A percentile compares a stretch with the other conserved stretches of the same genome.
phyloP scores from a whole-genome alignment of 495 filamentous ascomycete species.

The Zalerion maritima region DNA sequence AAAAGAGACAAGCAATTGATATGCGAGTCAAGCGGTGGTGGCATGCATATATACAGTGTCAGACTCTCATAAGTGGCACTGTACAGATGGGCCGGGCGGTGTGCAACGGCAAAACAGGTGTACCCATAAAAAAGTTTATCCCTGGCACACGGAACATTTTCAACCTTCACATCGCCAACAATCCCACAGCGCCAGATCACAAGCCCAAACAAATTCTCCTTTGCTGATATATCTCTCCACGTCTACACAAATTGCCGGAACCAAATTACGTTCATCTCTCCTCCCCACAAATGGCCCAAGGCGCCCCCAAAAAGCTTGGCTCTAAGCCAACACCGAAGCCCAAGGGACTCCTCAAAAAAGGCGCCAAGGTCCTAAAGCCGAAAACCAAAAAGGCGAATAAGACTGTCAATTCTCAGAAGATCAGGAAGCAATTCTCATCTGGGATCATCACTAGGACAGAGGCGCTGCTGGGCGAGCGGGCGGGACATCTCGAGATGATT shows the following conservation, averaged over 20 bases:
- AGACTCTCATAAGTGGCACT: too few species aligned
- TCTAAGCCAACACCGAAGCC: constrained; percentile 15
- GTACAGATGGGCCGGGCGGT: too few species aligned
- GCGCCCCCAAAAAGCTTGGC: constrained; percentile 21
- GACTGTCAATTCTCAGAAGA: constrained; percentile 22
- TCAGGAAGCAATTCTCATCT: constrained; percentile 24
- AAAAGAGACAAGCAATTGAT: too few species aligned
- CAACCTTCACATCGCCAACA: too few species aligned
- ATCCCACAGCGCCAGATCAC: too few species aligned
- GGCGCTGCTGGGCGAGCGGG: constrained; percentile 29
- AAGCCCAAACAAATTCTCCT: constrained; percentile 1
- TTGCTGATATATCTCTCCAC: constrained; percentile 1
- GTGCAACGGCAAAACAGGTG: too few species aligned
- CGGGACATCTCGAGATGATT: constrained; percentile 34
- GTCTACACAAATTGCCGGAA: neutral
- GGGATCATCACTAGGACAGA: constrained; percentile 31
- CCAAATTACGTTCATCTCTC: constrained; percentile 1
- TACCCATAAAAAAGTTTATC: too few species aligned
- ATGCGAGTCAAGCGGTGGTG: too few species aligned
- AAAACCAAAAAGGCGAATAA: constrained; percentile 22
- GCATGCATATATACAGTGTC: too few species aligned
- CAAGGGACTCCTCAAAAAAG: constrained; percentile 17
- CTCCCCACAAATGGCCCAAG: constrained; percentile 27
- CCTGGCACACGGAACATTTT: too few species aligned
- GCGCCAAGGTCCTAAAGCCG: constrained; percentile 13